These are phyloP conservation scores for Chloris gayana DNA, from an alignment of 176 grass and related monocot species.

Conservation along the genomic window DNA sequence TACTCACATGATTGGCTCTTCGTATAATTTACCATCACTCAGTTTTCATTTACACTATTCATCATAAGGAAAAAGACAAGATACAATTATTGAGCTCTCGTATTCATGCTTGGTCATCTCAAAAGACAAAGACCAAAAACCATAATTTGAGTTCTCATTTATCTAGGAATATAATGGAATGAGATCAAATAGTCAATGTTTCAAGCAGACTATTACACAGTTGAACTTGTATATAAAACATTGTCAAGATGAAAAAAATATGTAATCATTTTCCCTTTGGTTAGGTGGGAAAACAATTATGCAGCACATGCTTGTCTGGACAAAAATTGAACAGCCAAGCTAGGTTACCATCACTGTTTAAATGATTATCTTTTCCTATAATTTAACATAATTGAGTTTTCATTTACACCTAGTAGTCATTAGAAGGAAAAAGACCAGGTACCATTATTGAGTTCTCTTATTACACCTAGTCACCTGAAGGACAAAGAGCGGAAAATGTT, in stretches of 20 bases:
- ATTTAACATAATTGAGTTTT: slow-evolving; percentile 21
- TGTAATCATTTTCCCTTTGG: background rate
- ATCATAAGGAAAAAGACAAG: background rate
- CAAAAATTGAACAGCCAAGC: background rate
- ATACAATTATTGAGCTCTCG: slow-evolving; percentile 10
- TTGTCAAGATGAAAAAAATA: background rate
- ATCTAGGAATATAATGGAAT: background rate
- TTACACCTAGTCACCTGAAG: background rate
- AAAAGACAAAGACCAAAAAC: background rate
- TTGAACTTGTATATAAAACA: background rate
- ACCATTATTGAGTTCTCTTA: slow-evolving; percentile 14
- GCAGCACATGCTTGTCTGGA: no score
- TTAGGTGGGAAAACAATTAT: background rate
- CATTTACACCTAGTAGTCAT: background rate
- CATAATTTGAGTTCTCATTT: background rate
- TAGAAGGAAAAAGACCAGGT: background rate
- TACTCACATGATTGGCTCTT: no score
- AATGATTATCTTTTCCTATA: slow-evolving; percentile 8
- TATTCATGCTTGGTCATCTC: background rate
- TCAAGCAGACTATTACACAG: background rate
- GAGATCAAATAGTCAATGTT: background rate
- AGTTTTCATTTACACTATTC: no score
- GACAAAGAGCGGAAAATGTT: background rate
- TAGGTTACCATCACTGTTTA: background rate
- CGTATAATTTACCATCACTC: no score